phyloP scores from a whole-genome alignment of 2,329 filamentous ascomycete genomes.

The Cylindrodendrum hubeiense region DNA sequence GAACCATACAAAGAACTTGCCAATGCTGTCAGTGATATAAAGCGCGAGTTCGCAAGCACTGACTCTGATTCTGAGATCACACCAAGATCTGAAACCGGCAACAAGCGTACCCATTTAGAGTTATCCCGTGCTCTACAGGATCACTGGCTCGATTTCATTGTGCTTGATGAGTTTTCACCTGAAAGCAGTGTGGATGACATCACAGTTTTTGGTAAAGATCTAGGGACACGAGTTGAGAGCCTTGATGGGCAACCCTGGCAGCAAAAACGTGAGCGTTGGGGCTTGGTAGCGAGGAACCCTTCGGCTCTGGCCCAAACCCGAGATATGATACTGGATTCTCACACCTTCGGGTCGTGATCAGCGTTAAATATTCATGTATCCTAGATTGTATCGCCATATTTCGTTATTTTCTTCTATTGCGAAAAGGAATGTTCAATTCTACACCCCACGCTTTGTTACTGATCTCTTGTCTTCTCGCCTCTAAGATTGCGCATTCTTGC shows the following conservation, averaged over 20 bases:
- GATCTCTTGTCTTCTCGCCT: too few relatives aligned
- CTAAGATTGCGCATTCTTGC: too few relatives aligned
- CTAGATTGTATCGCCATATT: too few relatives aligned
- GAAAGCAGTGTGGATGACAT: background rate
- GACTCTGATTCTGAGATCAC: background rate
- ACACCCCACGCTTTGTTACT: too few relatives aligned
- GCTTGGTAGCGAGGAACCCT: background rate
- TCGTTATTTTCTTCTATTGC: too few relatives aligned
- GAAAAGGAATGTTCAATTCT: too few relatives aligned
- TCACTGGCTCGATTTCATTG: slow-evolving; percentile 9
- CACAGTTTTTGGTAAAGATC: background rate
- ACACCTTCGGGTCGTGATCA: background rate
- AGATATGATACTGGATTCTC: background rate
- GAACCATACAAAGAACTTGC: background rate
- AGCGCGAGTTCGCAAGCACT: background rate
- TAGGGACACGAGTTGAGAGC: background rate
- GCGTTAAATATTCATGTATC: too few relatives aligned
- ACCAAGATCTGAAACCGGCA: background rate
- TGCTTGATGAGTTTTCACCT: background rate
- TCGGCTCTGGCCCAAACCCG: background rate
- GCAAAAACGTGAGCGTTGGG: background rate
- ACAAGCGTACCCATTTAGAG: background rate
- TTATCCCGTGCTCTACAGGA: background rate
- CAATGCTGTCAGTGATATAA: background rate
- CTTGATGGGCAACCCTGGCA: background rate